Conservation (phyloP, 768 basidiomycete species). For the Suillus paluster region DNA sequence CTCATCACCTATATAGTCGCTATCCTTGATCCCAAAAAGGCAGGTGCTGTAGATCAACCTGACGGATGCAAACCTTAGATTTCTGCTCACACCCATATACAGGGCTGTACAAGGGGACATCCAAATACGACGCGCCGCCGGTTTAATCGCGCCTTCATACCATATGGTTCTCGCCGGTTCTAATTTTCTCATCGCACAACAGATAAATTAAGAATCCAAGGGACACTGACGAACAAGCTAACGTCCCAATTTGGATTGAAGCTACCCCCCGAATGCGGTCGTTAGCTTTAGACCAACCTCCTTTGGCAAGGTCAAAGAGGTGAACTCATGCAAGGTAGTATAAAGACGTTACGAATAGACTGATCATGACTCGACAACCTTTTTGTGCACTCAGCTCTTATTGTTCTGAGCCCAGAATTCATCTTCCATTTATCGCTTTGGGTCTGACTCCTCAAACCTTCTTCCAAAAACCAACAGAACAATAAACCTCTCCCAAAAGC, state of each 20-base stretch:
- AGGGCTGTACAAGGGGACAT: slow-evolving; percentile 32
- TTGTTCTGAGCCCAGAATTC: slow-evolving; percentile 30
- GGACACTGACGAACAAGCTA: slow-evolving; percentile 25
- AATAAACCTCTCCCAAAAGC: slow-evolving; percentile 31
- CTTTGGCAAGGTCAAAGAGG: slow-evolving; percentile 32
- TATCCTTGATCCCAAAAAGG: slow-evolving; percentile 20
- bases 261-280: slow-evolving; percentile 23
- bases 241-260: slow-evolving; percentile 33
- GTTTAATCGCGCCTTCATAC: background rate
- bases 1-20: background rate
- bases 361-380: slow-evolving; percentile 20
- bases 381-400: slow-evolving; percentile 29
- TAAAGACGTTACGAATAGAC: slow-evolving; percentile 23
- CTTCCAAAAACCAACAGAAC: slow-evolving; percentile 20
- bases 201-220: slow-evolving; percentile 1
- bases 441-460: background rate
- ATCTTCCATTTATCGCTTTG: slow-evolving; percentile 8
- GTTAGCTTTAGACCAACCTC: slow-evolving; percentile 23
- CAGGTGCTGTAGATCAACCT: slow-evolving; percentile 16
- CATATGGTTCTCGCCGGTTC: background rate
- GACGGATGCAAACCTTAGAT: background rate
- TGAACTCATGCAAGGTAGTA: slow-evolving; percentile 17
- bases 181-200: too few relatives aligned
- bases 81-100: background rate
- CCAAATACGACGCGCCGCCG: slow-evolving; percentile 18